These are phyloP conservation scores for Tetrahymena elliotti DNA, from an alignment of 73 alveolate species.

Conservation along the genomic window DNA sequence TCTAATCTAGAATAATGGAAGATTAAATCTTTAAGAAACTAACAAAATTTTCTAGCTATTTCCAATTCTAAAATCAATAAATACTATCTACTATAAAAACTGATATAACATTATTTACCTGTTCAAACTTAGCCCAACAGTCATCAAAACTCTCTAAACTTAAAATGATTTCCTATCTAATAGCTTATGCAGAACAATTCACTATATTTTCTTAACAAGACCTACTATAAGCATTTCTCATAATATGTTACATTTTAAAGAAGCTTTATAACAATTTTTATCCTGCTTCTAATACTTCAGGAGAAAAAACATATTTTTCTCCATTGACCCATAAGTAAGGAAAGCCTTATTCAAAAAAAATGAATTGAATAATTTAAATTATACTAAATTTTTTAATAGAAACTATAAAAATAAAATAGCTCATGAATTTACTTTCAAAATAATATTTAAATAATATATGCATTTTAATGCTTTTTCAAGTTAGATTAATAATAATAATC, in stretches of 20 bases:
- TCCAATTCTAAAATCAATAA: too few species aligned
- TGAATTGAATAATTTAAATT: neutral
- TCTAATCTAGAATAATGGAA: too few species aligned
- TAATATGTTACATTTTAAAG: conserved; percentile 58
- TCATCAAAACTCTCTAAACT: conserved; percentile 39
- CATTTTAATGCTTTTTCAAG: neutral
- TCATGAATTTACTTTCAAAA: too few species aligned
- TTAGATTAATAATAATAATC: neutral
- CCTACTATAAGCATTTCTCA: conserved; percentile 60
- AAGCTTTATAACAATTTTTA: conserved; percentile 70
- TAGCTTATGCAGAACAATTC: conserved; percentile 27
- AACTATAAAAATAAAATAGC: too few species aligned
- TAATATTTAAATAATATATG: too few species aligned
- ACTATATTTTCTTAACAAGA: conserved; percentile 38
- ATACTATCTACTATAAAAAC: too few species aligned
- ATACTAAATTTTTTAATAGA: neutral
- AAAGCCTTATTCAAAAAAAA: conserved; percentile 39
- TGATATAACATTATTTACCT: too few species aligned
- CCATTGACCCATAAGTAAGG: conserved; percentile 92
- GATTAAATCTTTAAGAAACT: too few species aligned
- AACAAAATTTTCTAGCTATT: too few species aligned
- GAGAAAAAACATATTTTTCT: conserved; percentile 85
- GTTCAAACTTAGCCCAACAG: conserved; percentile 48
- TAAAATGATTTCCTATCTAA: conserved; percentile 45
- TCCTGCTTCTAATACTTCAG: conserved; percentile 90